Base-by-base conservation (phyloP, 306 rosid genomes). In the Vigna trinervia region DNA sequence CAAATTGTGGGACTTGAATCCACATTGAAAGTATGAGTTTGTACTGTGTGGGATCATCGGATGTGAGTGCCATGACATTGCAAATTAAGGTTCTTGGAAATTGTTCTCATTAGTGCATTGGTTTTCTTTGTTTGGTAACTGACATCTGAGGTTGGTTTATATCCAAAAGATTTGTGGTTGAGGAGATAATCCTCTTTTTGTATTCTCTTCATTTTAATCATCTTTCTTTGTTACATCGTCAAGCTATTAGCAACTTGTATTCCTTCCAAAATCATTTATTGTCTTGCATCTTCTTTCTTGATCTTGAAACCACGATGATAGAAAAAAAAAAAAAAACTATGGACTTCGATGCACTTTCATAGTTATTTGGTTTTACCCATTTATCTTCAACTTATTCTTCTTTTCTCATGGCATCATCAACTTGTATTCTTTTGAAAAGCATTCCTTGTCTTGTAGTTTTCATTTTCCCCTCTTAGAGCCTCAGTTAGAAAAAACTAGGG, bases 161-260 rank as follows among this genome's bases (percentile, higher is more conserved):
- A 43, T 77, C 54, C 26, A 57, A 22, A 54, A 56, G 48, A 45
- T 77, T 38, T 77, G 23, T 22, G 43, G 59, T 14, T 68, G 57
- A 56, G 9, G 19, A 19, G n/a, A 38, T 65, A 11, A 65, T 69
- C 17, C 46, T 0, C 46, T 41, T 45, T 12, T 11, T 43, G 36
- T 66, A 12, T 22, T 22, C 8, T 46, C 34, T 5, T 43, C 54
- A 23, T 46, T 39, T 67, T 66, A 9, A 66, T 39, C 4, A 7
- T 23, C 34, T 46, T 23, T 68, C 54, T 6, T 12, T 3, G 4
- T 7, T 43, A 11, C 5, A 12, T 45, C 14, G 12, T 45, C 41
- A 36, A 36, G 14, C 52, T 32, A 5, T 39, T 65, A 39, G 52
- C 52, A 65, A 32, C 51, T 64, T 38, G 8, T n/a, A 41, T 39